Conservation (phyloP, 2,329 filamentous ascomycete species). For the Neopestalotiopsis sp. region DNA sequence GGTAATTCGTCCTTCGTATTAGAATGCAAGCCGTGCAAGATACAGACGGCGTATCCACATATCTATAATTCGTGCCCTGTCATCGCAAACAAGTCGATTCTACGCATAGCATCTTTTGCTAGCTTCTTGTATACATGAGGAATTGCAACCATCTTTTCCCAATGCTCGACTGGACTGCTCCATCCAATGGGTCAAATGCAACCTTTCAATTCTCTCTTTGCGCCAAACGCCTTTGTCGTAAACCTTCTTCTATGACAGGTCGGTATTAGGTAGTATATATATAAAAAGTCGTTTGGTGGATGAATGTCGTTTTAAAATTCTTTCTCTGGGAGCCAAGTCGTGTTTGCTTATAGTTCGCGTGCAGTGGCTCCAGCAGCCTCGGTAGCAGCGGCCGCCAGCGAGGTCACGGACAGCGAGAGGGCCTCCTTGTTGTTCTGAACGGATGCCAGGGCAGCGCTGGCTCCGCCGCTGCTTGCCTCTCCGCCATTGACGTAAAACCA, state of each 20-base stretch:
- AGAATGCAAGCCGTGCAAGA: background rate
- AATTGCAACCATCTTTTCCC: too few relatives aligned
- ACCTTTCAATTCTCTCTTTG: background rate
- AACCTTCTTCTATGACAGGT: background rate
- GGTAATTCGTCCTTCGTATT: background rate
- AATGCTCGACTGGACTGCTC: background rate
- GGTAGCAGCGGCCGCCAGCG: conserved; percentile 27
- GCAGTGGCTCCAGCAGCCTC: conserved; percentile 36
- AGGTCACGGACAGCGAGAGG: conserved; percentile 45
- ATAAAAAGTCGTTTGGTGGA: background rate
- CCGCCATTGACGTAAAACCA: conserved; percentile 97
- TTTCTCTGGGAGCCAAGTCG: background rate
- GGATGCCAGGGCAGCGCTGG: conserved; percentile 28
- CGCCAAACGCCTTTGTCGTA: conserved; percentile 11
- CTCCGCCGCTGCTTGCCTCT: conserved; percentile 46
- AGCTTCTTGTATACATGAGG: background rate
- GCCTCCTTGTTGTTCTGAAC: conserved; percentile 46
- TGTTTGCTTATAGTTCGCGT: conserved; percentile 42
- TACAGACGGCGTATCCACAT: background rate
- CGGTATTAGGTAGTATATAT: background rate
- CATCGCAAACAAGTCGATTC: background rate
- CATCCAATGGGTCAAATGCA: background rate
- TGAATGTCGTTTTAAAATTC: background rate
- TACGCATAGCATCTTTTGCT: background rate
- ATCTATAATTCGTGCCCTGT: background rate